These are phyloP conservation scores for Penicillium psychrofluorescens DNA, from an alignment of 495 filamentous ascomycete genomes.

Conservation along the genomic window DNA sequence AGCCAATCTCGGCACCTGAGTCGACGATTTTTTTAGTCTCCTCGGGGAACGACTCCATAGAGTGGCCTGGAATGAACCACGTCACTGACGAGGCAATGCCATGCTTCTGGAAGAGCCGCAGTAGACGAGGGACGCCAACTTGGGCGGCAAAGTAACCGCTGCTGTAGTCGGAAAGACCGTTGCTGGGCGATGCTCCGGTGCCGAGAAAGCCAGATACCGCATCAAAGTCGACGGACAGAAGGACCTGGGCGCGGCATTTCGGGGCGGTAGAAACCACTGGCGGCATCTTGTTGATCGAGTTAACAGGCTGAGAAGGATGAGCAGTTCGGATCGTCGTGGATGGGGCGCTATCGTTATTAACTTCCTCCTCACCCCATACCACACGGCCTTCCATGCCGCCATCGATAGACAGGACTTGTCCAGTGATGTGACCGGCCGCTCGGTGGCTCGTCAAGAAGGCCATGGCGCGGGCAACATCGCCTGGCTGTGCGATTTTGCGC, in stretches of 20 bases:
- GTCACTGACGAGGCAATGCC: slow-evolving; percentile 45
- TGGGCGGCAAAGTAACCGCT: slow-evolving; percentile 52
- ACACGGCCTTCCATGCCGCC: no score
- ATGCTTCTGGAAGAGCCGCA: slow-evolving; percentile 50
- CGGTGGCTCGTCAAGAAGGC: no score
- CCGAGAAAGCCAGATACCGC: not conserved
- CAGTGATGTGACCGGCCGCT: no score
- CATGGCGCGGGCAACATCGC: no score
- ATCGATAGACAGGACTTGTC: no score
- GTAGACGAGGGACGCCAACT: slow-evolving; percentile 52
- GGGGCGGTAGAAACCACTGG: no score
- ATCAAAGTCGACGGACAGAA: slow-evolving; percentile 5
- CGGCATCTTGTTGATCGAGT: no score
- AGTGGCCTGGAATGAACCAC: slow-evolving; percentile 61
- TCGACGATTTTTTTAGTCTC: slow-evolving; percentile 46
- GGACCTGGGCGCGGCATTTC: not conserved
- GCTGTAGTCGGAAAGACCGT: slow-evolving; percentile 51
- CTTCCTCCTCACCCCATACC: no score
- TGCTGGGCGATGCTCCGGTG: slow-evolving; percentile 21
- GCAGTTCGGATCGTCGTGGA: no score
- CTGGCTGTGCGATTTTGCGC: no score
- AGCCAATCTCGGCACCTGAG: slow-evolving; percentile 50
- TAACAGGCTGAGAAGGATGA: no score
- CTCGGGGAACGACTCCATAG: slow-evolving; percentile 52
- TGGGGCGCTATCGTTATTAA: no score